Conservation (phyloP, 805 yeast genomes). For the Starmerella bombi region DNA sequence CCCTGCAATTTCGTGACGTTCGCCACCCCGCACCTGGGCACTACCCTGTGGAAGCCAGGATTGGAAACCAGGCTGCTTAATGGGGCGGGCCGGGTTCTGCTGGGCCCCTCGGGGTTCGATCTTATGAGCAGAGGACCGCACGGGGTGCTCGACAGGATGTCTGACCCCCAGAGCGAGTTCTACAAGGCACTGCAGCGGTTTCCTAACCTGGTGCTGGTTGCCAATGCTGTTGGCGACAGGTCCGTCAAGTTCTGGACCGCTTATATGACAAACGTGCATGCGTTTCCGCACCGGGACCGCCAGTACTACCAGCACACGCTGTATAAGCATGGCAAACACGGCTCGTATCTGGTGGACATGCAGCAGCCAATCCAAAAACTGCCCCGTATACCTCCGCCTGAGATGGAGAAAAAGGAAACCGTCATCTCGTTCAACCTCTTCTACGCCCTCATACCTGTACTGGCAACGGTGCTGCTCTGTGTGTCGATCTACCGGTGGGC, state of each 20-base stretch:
- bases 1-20: constrained; percentile 57
- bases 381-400: not conserved
- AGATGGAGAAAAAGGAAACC: not conserved
- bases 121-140: constrained; percentile 40
- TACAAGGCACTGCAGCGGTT: constrained; percentile 45
- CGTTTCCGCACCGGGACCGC: constrained; percentile 51
- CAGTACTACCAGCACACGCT: too few species aligned
- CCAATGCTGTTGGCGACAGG: constrained; percentile 71
- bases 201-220: constrained; percentile 44
- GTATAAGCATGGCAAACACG: too few species aligned
- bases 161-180: constrained; percentile 38
- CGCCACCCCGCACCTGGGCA: constrained; percentile 61
- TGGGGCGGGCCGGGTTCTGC: constrained; percentile 38
- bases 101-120: constrained; percentile 64
- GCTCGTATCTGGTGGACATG: constrained; percentile 21
- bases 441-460: not conserved
- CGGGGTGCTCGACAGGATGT: constrained; percentile 40
- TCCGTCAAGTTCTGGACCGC: constrained; percentile 81
- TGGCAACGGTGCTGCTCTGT: constrained; percentile 1
- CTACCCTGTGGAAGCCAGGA: constrained; percentile 34
- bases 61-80: constrained; percentile 32
- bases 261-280: constrained; percentile 57
- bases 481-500: too few species aligned
- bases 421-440: not conserved
- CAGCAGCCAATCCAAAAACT: constrained; percentile 11